Conservation (phyloP, 2,329 filamentous ascomycete species). For the Ilyonectria sp. region DNA sequence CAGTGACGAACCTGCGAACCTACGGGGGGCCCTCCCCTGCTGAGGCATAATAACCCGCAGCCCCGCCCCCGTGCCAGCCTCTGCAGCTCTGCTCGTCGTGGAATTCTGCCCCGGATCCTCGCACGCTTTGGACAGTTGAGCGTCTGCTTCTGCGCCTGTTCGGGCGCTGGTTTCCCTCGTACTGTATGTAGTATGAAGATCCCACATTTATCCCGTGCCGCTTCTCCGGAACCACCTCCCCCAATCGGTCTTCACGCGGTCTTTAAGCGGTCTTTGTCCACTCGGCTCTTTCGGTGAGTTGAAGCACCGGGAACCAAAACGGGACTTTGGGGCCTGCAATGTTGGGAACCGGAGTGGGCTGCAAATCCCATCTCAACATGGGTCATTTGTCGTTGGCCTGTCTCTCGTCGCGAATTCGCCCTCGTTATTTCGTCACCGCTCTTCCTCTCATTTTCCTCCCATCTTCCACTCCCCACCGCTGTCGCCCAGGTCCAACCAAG, state of each 20-base stretch:
- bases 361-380: background rate
- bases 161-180: background rate
- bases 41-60: constrained; percentile 9
- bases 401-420: background rate
- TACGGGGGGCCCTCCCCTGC: constrained; percentile 1
- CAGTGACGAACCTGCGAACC: background rate
- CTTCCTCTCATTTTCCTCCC: background rate
- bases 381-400: background rate
- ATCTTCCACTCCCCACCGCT: constrained; percentile 1
- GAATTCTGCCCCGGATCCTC: constrained; percentile 25
- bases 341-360: background rate
- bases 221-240: background rate
- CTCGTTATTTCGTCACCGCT: constrained; percentile 1
- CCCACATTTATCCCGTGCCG: background rate
- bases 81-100: constrained; percentile 23
- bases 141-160: background rate
- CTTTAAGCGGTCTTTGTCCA: background rate
- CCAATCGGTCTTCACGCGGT: background rate
- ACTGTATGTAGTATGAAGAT: background rate
- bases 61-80: constrained; percentile 24
- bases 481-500: background rate
- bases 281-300: background rate
- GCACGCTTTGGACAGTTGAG: background rate
- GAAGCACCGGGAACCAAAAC: background rate
- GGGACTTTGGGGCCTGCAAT: background rate